phyloP scores from a whole-genome alignment of 75 land plant genomes.

The Cunninghamia lanceolata region DNA sequence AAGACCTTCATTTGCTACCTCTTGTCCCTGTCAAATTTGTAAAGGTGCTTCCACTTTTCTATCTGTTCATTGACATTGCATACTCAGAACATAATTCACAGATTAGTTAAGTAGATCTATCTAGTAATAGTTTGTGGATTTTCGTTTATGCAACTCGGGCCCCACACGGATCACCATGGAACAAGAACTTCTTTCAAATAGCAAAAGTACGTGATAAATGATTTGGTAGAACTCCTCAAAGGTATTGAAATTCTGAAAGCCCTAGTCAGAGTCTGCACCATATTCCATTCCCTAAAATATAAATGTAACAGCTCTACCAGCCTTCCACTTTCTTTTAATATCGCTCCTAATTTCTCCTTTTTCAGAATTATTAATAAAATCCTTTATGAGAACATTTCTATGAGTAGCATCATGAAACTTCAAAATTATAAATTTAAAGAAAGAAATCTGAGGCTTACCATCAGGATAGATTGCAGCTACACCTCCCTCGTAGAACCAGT shows the following conservation, averaged over 20 bases:
- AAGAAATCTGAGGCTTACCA: slow-evolving; percentile 36
- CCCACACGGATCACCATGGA: neutral
- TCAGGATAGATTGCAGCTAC: slow-evolving; percentile 77
- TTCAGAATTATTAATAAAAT: neutral
- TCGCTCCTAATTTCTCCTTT: neutral
- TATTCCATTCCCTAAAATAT: neutral
- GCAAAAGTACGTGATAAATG: neutral
- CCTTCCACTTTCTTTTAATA: neutral
- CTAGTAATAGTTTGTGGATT: too few relatives aligned
- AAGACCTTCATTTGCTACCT: too few relatives aligned
- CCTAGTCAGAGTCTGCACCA: neutral
- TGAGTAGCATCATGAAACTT: neutral
- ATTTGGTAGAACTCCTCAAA: neutral
- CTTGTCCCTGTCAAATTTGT: too few relatives aligned
- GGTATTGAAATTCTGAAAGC: neutral
- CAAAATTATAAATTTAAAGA: neutral
- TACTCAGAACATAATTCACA: too few relatives aligned
- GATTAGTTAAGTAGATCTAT: too few relatives aligned
- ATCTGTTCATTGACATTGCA: too few relatives aligned
- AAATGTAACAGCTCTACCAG: neutral
- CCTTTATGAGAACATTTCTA: neutral
- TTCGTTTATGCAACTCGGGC: too few relatives aligned
- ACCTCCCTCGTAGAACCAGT: slow-evolving; percentile 98
- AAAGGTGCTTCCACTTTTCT: too few relatives aligned
- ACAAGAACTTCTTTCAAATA: neutral